Evolutionary conservation across 164 flowering plant genomes (phyloP), one percentile per base, ranked within the genome.

Genomic region (Saururus chinensis): DNA sequence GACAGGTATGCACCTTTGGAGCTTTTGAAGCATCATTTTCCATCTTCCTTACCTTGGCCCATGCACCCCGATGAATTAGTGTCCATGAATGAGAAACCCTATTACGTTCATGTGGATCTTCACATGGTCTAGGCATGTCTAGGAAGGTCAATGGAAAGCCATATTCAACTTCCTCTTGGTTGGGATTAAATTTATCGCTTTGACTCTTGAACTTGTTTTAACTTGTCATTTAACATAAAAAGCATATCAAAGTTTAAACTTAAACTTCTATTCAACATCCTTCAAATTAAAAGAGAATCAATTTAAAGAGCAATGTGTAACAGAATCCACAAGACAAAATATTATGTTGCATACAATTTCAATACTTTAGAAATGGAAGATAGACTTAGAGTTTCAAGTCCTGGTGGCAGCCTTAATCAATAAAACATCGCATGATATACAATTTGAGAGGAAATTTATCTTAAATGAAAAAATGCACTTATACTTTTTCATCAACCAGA

Each of bases 121-220:
- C 70, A 22, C 65, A 65, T 64, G 24, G 74, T 82, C 67, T 82
- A 87, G 10, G 90, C 81, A 61, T 80, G 85, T 68, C 95, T 81
- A n/a, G 95, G 97, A 25, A 96, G 99, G 64, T 93, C 99, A 48
- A 93, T 25, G 97, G 99, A 69, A 93, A 93, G 42, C 99, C 99
- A 63, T 97, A 93, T 48, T 97, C 98, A 57, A 76, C 85, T 60
- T 93, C 99, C 77, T 90, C 99, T n/a, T 75, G 86, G 57, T 83
- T 82, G 70, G 85, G 80, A 63, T 81, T 86, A 75, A 93, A 93
- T 79, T 80, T 82, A 80, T 93, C 96, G 69, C 99, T 93, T 60
- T 91, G 76, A 78, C 96, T 87, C 79, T 80, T 87, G 91, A 77
- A 73, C 75, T 80, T 49, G 85, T 68, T 60, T 84, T 91, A 54